Evolutionary conservation across 768 basidiomycete genomes (phyloP).

Genomic region (Kwoniella shandongensis): DNA sequence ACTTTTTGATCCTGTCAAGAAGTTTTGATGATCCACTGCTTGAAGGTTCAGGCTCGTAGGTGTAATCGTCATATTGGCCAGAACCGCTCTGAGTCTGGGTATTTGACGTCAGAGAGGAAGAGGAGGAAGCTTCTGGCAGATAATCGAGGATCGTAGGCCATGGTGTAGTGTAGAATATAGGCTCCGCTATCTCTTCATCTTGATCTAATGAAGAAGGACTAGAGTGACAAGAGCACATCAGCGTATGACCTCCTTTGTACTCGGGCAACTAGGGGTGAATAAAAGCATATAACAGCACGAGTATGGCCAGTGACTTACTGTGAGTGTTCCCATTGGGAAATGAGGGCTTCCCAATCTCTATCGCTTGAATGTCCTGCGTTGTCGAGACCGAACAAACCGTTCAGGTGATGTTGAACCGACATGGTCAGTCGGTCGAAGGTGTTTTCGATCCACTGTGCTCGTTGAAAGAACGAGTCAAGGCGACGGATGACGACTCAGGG

Average conservation of each 20-base stretch:
- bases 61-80: background rate
- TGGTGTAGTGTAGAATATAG: slow-evolving; percentile 3
- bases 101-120: background rate
- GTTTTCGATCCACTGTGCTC: too few species aligned
- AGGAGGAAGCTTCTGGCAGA: background rate
- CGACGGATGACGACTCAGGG: too few species aligned
- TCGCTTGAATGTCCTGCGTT: background rate
- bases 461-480: background rate
- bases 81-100: background rate
- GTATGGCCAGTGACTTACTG: slow-evolving; percentile 4
- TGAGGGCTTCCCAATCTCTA: slow-evolving; percentile 14
- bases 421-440: too few species aligned
- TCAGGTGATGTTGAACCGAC: slow-evolving; percentile 11
- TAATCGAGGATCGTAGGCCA: slow-evolving; percentile 9
- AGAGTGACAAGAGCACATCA: background rate
- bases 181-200: slow-evolving; percentile 2
- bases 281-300: background rate
- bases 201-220: background rate
- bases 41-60: too few species aligned
- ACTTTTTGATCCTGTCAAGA: slow-evolving; percentile 11
- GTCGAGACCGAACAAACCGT: slow-evolving; percentile 1
- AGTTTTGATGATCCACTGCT: background rate
- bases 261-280: background rate
- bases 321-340: background rate
- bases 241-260: background rate